phyloP scores from a whole-genome alignment of 306 rosid genomes.

The Boehmeria nivea region DNA sequence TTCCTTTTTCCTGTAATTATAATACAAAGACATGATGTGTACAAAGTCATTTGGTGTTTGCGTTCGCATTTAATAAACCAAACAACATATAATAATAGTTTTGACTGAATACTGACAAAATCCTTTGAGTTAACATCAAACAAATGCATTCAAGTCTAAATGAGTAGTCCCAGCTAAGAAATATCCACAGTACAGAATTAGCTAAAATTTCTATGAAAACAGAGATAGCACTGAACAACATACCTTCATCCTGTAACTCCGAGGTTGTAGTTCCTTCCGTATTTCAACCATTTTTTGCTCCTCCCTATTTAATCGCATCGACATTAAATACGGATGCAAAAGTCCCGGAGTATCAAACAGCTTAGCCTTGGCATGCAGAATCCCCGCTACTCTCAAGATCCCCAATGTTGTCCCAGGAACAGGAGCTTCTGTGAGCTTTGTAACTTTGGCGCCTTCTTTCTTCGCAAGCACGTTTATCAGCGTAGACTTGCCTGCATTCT shows the following conservation, averaged over 20 bases:
- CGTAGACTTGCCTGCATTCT: conserved; percentile 97
- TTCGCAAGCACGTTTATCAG: conserved; percentile 70
- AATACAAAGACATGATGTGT: no score
- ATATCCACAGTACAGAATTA: no score
- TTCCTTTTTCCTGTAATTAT: no score
- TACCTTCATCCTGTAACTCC: conserved; percentile 78
- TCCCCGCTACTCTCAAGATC: conserved; percentile 77
- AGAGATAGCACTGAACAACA: no score
- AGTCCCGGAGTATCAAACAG: conserved; percentile 95
- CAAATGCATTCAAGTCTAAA: no score
- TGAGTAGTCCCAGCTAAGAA: no score
- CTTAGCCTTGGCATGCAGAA: conserved; percentile 85
- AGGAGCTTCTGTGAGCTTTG: conserved; percentile 88
- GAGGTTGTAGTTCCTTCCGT: conserved; percentile 86
- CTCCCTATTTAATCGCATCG: conserved; percentile 75
- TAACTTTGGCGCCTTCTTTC: conserved; percentile 73
- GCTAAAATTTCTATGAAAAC: no score
- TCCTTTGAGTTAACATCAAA: no score
- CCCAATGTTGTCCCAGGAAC: conserved; percentile 94
- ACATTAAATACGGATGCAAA: conserved; percentile 66
- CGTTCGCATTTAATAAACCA: no score
- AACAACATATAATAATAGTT: no score
- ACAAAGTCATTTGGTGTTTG: no score
- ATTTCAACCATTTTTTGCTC: conserved; percentile 92
- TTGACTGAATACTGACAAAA: no score